These are phyloP conservation scores for Cyclospora cayetanensis DNA, from an alignment of 169 alveolate species.

Conservation along the genomic window DNA sequence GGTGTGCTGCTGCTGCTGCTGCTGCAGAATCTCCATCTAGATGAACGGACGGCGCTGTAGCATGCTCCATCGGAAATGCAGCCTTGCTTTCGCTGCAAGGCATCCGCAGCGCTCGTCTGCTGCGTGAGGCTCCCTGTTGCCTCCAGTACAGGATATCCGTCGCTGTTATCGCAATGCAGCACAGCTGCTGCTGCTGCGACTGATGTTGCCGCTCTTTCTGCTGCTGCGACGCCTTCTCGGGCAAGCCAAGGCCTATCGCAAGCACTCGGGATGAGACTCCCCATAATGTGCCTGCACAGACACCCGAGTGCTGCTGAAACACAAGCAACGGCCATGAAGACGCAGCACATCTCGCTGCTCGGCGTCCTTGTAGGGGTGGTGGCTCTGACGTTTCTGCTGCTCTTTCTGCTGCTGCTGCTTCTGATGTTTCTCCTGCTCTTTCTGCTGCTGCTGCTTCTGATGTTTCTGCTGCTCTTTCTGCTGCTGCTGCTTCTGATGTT, in stretches of 20 bases:
- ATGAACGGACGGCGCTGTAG: too few relatives aligned
- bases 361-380: too few relatives aligned
- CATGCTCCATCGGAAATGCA: too few relatives aligned
- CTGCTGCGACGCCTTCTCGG: background rate
- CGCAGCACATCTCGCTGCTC: too few relatives aligned
- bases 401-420: background rate
- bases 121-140: conserved; percentile 11
- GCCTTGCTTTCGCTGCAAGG: too few relatives aligned
- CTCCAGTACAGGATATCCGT: conserved; percentile 7
- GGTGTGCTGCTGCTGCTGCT: too few relatives aligned
- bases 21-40: too few relatives aligned
- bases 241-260: conserved; percentile 17
- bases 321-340: conserved; percentile 33
- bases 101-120: background rate
- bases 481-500: too few relatives aligned
- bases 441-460: background rate
- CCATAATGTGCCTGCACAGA: conserved; percentile 17
- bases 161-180: conserved; percentile 18
- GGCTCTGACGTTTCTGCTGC: background rate
- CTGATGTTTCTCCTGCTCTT: background rate
- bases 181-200: background rate
- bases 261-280: conserved; percentile 30
- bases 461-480: background rate
- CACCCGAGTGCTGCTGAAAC: conserved; percentile 25
- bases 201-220: background rate